Base-by-base conservation (phyloP, 2,329 filamentous ascomycete genomes). In the Fusarium udum region DNA sequence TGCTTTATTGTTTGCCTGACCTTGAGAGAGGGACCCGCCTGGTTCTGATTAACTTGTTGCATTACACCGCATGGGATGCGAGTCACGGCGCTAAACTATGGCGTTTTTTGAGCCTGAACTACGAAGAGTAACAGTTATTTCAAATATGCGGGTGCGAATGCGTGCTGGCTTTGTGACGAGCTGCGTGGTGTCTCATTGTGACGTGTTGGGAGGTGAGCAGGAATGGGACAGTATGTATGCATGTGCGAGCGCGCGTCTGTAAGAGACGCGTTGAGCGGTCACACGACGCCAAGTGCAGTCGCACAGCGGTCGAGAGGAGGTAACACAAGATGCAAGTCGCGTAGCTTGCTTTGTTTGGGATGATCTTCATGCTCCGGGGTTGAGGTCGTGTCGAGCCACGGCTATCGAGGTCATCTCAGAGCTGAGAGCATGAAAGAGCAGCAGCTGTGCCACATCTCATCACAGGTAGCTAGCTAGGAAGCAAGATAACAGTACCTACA, bases 161-260 rank as follows among this genome's bases (percentile, higher is more conserved):
- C 51, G 58, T 68, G 43, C 22, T 56, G 39, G 24, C 65, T 71
- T 59, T 69, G 66, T 75, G 67, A 67, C 64, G 69, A 73, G 67
- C 51, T 49, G 24, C 34, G 55, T 58, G 60, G 67, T 71, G 67
- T 71, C 74, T 78, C 74, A 77, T 69, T 65, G 71, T 78, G 74
- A 78, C 74, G 76, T 77, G 73, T 65, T 75, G 64, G 60, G 61
- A 64, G 60, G 65, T 72, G 66, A 72, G 52, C 18, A 61, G 48
- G 36, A 58, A 37, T 60, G 43, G 36, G 69, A 68, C 51, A 55
- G 36, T 31, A 42, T 67, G 51, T 55, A 55, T 67, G 43, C 34
- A 40, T 49, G 61, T 60, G 39, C 28, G 52, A 61, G 43, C 42
- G 40, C 42, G 45, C 53, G 52, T 51, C 48, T 55, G 45, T 39